Conservation (phyloP, 352 stramenopile species). For the Globisporangium irregulare region DNA sequence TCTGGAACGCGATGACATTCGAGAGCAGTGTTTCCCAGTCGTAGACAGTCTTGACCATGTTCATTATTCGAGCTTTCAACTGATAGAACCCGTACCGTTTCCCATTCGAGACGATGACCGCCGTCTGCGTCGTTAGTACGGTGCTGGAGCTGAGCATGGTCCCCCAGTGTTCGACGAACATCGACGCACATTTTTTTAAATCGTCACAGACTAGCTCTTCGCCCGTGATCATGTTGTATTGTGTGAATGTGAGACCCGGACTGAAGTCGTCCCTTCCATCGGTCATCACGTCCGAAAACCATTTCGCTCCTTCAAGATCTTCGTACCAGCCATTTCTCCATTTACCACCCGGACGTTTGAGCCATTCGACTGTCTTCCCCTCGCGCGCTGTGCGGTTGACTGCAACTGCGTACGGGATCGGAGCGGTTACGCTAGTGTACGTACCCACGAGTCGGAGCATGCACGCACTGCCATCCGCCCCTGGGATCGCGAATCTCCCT, state of each 20-base stretch:
- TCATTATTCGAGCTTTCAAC: background rate
- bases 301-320: constrained; percentile 13
- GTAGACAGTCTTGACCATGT: constrained; percentile 5
- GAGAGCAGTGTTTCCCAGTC: constrained; percentile 15
- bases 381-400: constrained; percentile 17
- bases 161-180: constrained; percentile 1
- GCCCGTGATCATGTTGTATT: constrained; percentile 9
- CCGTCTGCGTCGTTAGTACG: background rate
- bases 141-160: background rate
- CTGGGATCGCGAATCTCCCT: constrained; percentile 10
- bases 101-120: constrained; percentile 16
- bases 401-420: background rate
- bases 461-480: constrained; percentile 15
- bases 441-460: constrained; percentile 14
- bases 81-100: constrained; percentile 16
- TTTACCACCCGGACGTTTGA: constrained; percentile 16
- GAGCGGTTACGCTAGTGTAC: background rate
- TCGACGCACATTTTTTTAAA: background rate
- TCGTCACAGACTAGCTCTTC: background rate
- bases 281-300: constrained; percentile 13
- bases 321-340: constrained; percentile 43
- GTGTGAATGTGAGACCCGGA: background rate
- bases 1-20: background rate
- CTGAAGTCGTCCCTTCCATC: background rate
- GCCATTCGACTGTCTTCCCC: constrained; percentile 26